Evolutionary conservation across 192 early-diverging fungal species (phyloP).

Genomic region (Phlyctochytrium planicorne): DNA sequence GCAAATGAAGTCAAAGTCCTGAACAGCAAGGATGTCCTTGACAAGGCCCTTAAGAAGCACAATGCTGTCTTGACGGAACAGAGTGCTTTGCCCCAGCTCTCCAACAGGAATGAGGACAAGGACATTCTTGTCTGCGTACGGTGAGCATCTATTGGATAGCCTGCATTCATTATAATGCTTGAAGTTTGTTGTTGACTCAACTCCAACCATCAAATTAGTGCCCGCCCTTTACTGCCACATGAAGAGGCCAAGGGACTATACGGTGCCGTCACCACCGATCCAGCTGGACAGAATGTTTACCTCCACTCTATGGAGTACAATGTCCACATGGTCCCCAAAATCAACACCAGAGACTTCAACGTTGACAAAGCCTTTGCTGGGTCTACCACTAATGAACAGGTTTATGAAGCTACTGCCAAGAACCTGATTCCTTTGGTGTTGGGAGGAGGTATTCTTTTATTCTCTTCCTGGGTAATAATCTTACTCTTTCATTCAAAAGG

Average conservation of each 20-base stretch:
- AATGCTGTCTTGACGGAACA: no score
- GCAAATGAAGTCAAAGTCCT: no score
- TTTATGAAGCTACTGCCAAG: conserved; percentile 25
- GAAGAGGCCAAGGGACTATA: conserved; percentile 24
- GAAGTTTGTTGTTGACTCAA: neutral
- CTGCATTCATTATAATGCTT: neutral
- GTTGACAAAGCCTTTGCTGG: conserved; percentile 32
- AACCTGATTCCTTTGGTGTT: conserved; percentile 34
- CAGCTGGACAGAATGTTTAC: conserved; percentile 9
- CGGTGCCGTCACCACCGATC: conserved; percentile 14
- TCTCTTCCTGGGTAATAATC: neutral
- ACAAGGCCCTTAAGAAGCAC: no score
- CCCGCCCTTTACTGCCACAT: conserved; percentile 30
- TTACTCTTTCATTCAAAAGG: no score
- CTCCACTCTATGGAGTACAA: conserved; percentile 27
- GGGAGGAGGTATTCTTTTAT: conserved; percentile 36
- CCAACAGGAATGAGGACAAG: conserved; percentile 3
- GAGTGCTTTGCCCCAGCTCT: no score
- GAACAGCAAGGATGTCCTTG: no score
- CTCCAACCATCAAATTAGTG: conserved; percentile 24
- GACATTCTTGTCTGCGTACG: conserved; percentile 15
- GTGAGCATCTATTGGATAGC: neutral
- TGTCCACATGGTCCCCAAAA: conserved; percentile 1
- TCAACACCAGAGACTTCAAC: conserved; percentile 15
- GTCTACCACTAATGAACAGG: conserved; percentile 25